Evolutionary conservation across 331 rosid genomes (phyloP), one percentile per base, ranked within the genome.

Genomic region (Malus hybrid): DNA sequence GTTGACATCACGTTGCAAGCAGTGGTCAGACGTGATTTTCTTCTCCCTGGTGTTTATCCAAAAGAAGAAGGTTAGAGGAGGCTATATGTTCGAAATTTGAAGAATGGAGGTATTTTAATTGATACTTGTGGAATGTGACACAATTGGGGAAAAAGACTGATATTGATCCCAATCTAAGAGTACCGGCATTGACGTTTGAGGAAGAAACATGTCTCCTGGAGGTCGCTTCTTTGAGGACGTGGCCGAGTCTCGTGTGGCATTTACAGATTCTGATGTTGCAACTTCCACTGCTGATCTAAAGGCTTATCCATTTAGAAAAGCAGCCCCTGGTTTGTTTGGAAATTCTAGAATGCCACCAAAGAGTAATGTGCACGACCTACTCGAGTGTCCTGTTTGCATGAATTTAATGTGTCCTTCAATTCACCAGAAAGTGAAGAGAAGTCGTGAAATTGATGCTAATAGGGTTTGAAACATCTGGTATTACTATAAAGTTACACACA

Each of bases 341-440:
- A 77, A 78, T 68, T 70, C 32, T 22, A 82, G 82, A 76, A 54
- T 66, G 29, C 62, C 86, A 29, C 73, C 86, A 65, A 71, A 67
- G 10, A 70, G 69, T 60, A 83, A 84, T 65, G 86, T 86, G 46
- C 83, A 82, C 33, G 86, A 84, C 70, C 79, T 86, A 24, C 90
- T 86, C 7, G 86, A 86, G 80, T 86, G 90, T 65, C 87, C 88
- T 11, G 88, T 86, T 79, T 86, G 90, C 81, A 81, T 86, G 88
- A 79, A 73, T 81, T 69, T 86, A 63, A 86, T 84, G 90, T 75
- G 80, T 65, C 88, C 88, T 79, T 85, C 90, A 60, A 86, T 86
- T 76, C 76, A 84, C 80, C 90, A 0, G 46, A 39, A 64, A 22
- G 22, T 22, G 22, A 22, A 64, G 24, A 15, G 16, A 64, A 31